Conservation (phyloP, 495 filamentous ascomycete species). For the Podospora conica region DNA sequence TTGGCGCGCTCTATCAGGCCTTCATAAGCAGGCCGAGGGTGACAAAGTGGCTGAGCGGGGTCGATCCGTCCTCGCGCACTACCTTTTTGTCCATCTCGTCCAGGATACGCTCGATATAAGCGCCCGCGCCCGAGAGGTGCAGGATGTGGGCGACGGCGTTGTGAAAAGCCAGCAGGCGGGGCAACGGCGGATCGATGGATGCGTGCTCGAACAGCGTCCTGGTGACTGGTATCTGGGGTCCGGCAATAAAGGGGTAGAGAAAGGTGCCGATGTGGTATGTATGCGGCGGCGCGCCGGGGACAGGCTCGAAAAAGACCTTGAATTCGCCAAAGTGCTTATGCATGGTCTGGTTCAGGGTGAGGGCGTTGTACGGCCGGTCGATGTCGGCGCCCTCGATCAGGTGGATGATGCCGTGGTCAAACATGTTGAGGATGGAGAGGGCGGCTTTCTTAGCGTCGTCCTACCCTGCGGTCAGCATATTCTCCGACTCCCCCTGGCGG, state of each 20-base stretch:
- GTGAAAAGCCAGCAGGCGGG: slow-evolving; percentile 25
- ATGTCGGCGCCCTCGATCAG: slow-evolving; percentile 15
- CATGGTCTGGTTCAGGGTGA: slow-evolving; percentile 11
- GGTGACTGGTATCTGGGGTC: background rate
- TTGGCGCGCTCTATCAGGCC: background rate
- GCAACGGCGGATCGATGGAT: slow-evolving; percentile 24
- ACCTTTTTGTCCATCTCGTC: slow-evolving; percentile 16
- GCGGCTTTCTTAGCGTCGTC: background rate
- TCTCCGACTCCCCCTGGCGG: slow-evolving; percentile 7
- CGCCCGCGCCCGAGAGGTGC: slow-evolving; percentile 23
- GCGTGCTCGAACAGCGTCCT: slow-evolving; percentile 5
- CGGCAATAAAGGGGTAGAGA: background rate
- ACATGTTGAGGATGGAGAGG: slow-evolving; percentile 2
- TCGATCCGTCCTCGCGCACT: slow-evolving; percentile 10
- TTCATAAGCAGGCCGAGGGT: slow-evolving; percentile 6
- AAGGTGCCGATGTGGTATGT: slow-evolving; percentile 1
- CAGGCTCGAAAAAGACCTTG: slow-evolving; percentile 10
- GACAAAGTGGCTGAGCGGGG: slow-evolving; percentile 6
- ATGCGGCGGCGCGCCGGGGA: background rate
- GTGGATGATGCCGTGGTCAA: slow-evolving; percentile 14
- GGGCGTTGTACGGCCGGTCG: slow-evolving; percentile 12
- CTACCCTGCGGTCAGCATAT: no score
- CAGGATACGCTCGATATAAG: slow-evolving; percentile 22
- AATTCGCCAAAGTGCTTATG: slow-evolving; percentile 12
- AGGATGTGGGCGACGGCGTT: slow-evolving; percentile 27